Conservation (phyloP, 768 basidiomycete genomes). For the Vararia minispora region DNA sequence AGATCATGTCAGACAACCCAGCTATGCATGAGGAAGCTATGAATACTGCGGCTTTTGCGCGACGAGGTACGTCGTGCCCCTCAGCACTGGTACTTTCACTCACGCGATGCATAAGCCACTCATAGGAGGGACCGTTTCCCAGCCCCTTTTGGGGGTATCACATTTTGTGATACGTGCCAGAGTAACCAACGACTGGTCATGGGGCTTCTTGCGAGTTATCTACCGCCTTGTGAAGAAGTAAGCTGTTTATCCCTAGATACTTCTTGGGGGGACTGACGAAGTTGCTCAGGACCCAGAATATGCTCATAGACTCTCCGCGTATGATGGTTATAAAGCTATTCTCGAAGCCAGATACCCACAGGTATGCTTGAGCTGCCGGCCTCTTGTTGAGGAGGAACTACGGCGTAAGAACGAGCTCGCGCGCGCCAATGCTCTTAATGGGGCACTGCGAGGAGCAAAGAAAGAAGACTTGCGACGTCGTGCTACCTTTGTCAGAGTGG, state of each 20-base stretch:
- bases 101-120: constrained; percentile 34
- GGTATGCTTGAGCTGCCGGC: constrained; percentile 66
- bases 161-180: constrained; percentile 82
- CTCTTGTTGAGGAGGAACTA: constrained; percentile 76
- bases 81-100: not conserved
- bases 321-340: constrained; percentile 64
- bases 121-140: constrained; percentile 62
- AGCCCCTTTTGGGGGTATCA: constrained; percentile 41
- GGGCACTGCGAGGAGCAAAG: constrained; percentile 58
- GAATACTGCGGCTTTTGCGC: constrained; percentile 59
- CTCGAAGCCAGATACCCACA: constrained; percentile 80
- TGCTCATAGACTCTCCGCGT: constrained; percentile 42
- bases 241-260: constrained; percentile 18
- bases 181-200: constrained; percentile 87
- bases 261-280: too few species aligned
- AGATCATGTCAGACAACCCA: constrained; percentile 77
- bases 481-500: constrained; percentile 28
- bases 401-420: constrained; percentile 73
- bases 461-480: constrained; percentile 48
- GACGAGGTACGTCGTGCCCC: constrained; percentile 41
- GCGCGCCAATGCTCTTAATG: constrained; percentile 60
- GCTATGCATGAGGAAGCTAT: constrained; percentile 78
- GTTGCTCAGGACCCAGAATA: constrained; percentile 75
- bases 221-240: constrained; percentile 62
- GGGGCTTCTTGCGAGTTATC: constrained; percentile 82